A percentile compares a stretch with the other conserved stretches of the same genome.
phyloP scores from a whole-genome alignment of 768 basidiomycete species.

The Steccherinum ochraceum region DNA sequence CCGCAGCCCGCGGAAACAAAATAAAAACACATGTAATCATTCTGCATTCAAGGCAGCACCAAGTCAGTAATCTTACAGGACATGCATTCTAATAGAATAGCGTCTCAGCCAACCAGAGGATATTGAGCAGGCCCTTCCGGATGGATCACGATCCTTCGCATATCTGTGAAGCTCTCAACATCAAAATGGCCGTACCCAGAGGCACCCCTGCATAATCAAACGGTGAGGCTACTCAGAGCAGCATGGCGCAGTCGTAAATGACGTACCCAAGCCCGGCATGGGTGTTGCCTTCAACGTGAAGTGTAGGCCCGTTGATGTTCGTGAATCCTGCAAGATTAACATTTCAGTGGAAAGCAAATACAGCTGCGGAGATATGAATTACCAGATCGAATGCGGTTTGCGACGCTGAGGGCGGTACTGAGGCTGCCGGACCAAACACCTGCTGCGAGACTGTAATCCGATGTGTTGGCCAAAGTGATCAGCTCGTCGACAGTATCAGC shows the following conservation, averaged over 20 bases:
- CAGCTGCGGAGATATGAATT: no score
- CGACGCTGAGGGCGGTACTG: slow-evolving; percentile 36
- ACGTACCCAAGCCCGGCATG: slow-evolving; percentile 41
- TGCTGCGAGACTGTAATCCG: slow-evolving; percentile 45
- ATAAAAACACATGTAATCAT: no score
- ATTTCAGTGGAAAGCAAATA: no score
- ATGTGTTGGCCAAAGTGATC: slow-evolving; percentile 48
- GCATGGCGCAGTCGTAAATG: not conserved
- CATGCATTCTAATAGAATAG: no score
- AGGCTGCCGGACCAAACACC: slow-evolving; percentile 47
- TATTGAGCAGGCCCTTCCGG: slow-evolving; percentile 17
- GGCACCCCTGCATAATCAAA: slow-evolving; percentile 15
- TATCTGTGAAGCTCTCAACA: slow-evolving; percentile 44
- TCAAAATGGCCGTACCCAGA: slow-evolving; percentile 49
- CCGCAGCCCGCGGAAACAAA: no score
- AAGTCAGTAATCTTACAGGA: no score
- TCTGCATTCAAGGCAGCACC: no score
- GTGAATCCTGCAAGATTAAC: slow-evolving; percentile 34
- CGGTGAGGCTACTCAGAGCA: not conserved
- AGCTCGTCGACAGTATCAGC: slow-evolving; percentile 48
- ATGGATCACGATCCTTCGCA: slow-evolving; percentile 36
- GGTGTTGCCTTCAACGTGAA: slow-evolving; percentile 37
- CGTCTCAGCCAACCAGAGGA: slow-evolving; percentile 1
- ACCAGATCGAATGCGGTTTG: slow-evolving; percentile 44
- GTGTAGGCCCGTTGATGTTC: slow-evolving; percentile 49